Percentiles rank a stretch among this genome's conserved stretches.
These are phyloP conservation scores for Hibiscus trionum DNA, from an alignment of 345 rosid species.

Conservation along the genomic window DNA sequence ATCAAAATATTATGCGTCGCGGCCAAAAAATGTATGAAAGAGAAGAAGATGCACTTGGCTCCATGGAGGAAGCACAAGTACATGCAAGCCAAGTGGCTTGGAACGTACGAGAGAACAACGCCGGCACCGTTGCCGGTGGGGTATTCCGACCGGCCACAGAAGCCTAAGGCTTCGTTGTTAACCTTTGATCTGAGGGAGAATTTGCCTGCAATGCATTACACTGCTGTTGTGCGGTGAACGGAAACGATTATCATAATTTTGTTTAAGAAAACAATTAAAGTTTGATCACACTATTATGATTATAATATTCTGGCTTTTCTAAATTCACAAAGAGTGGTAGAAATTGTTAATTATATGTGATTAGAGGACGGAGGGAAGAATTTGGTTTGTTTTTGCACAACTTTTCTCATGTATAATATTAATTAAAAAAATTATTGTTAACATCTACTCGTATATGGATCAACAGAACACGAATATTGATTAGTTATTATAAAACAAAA, in stretches of 20 bases:
- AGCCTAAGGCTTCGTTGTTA: slow-evolving; percentile 64
- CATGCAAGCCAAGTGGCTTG: slow-evolving; percentile 88
- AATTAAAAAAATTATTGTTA: background rate
- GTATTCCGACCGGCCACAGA: slow-evolving; percentile 25
- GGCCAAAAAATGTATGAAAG: slow-evolving; percentile 65
- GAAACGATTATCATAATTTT: background rate
- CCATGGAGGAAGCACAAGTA: slow-evolving; percentile 91
- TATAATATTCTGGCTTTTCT: background rate
- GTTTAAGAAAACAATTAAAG: background rate
- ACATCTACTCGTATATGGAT: too few relatives aligned
- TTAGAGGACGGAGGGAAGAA: background rate
- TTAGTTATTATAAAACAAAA: too few relatives aligned
- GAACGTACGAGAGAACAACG: slow-evolving; percentile 33
- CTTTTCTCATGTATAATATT: background rate
- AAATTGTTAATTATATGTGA: background rate
- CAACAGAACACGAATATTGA: too few relatives aligned
- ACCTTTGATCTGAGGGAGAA: slow-evolving; percentile 45
- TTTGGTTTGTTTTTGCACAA: background rate
- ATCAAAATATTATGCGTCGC: slow-evolving; percentile 68
- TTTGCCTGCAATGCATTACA: slow-evolving; percentile 29
- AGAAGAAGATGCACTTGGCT: slow-evolving; percentile 76
- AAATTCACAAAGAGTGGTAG: background rate
- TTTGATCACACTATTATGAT: background rate
- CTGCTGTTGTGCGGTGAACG: slow-evolving; percentile 42
- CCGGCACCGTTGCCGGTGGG: slow-evolving; percentile 20